Conservation (phyloP, 257 asterid genomes). For the Dorcoceras hygrometricum region DNA sequence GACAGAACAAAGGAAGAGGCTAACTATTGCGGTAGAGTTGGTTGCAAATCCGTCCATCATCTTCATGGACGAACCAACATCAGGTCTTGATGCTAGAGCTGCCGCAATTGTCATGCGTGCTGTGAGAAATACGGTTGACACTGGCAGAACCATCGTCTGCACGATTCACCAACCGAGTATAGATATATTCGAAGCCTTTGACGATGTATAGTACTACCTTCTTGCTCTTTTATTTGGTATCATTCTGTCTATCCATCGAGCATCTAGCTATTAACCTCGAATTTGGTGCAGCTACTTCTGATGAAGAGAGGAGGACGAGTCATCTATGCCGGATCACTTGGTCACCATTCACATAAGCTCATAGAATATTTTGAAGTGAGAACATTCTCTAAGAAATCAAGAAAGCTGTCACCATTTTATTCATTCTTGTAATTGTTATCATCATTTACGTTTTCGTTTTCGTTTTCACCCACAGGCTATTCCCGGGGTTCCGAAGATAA, state of each 20-base stretch:
- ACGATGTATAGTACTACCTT: constrained; percentile 32
- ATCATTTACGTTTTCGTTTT: not conserved
- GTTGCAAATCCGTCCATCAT: constrained; percentile 63
- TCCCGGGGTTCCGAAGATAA: constrained; percentile 46
- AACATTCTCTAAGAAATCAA: not conserved
- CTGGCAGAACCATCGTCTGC: constrained; percentile 59
- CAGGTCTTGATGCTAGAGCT: constrained; percentile 65
- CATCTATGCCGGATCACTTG: constrained; percentile 49
- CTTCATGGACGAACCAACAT: constrained; percentile 67
- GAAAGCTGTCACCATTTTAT: not conserved
- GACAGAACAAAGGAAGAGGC: constrained; percentile 56
- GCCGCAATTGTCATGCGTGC: constrained; percentile 65
- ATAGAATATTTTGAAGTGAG: constrained; percentile 56
- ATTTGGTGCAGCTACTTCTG: constrained; percentile 38
- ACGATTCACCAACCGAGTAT: constrained; percentile 69
- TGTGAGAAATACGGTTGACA: constrained; percentile 47
- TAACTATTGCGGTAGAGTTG: constrained; percentile 56
- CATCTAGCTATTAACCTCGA: not conserved
- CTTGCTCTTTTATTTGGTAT: not conserved
- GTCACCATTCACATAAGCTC: constrained; percentile 43
- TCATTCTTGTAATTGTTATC: not conserved
- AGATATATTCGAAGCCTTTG: constrained; percentile 64
- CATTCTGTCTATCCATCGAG: not conserved
- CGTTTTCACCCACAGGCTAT: constrained; percentile 30
- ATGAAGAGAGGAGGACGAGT: constrained; percentile 60